Conservation (phyloP, 2,329 filamentous ascomycete species). For the Xylariaceae sp. region DNA sequence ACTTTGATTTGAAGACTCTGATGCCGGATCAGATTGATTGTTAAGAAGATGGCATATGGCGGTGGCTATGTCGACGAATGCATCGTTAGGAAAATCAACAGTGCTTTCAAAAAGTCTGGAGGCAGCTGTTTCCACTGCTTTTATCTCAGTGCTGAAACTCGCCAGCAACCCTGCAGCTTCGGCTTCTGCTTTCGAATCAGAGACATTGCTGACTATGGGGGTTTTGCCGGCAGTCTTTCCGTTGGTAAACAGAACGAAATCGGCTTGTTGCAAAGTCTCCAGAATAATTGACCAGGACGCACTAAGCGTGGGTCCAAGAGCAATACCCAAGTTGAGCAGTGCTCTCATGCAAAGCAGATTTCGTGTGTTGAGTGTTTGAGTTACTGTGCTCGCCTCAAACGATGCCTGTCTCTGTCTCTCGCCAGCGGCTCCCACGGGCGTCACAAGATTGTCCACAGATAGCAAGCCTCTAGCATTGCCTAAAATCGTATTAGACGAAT, state of each 20-base stretch:
- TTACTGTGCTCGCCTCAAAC: slow-evolving; percentile 45
- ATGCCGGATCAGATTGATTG: slow-evolving; percentile 28
- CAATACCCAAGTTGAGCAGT: slow-evolving; percentile 91
- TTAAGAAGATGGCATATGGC: slow-evolving; percentile 70
- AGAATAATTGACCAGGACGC: slow-evolving; percentile 86
- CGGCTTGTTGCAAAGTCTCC: slow-evolving; percentile 87
- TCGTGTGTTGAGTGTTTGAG: slow-evolving; percentile 66
- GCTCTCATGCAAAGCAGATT: slow-evolving; percentile 88
- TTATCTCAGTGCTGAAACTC: slow-evolving; percentile 74
- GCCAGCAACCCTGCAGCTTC: slow-evolving; percentile 49
- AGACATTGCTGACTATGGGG: slow-evolving; percentile 41
- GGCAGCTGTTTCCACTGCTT: slow-evolving; percentile 83
- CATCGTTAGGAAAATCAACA: slow-evolving; percentile 76
- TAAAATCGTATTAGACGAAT: slow-evolving; percentile 55
- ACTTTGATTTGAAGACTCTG: slow-evolving; percentile 32
- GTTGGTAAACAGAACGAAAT: slow-evolving; percentile 71
- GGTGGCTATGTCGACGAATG: slow-evolving; percentile 71
- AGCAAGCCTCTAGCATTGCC: slow-evolving; percentile 67
- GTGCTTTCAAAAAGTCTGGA: slow-evolving; percentile 87
- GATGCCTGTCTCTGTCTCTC: slow-evolving; percentile 58
- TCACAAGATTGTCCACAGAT: slow-evolving; percentile 66
- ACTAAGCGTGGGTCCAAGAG: slow-evolving; percentile 80
- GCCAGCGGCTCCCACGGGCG: slow-evolving; percentile 47
- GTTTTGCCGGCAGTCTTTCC: slow-evolving; percentile 51
- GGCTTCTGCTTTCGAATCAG: slow-evolving; percentile 46